Percentiles rank a stretch among this genome's conserved stretches.
These are phyloP conservation scores for Xerophyta viscosa DNA, from an alignment of 106 monocot species.

Conservation along the genomic window DNA sequence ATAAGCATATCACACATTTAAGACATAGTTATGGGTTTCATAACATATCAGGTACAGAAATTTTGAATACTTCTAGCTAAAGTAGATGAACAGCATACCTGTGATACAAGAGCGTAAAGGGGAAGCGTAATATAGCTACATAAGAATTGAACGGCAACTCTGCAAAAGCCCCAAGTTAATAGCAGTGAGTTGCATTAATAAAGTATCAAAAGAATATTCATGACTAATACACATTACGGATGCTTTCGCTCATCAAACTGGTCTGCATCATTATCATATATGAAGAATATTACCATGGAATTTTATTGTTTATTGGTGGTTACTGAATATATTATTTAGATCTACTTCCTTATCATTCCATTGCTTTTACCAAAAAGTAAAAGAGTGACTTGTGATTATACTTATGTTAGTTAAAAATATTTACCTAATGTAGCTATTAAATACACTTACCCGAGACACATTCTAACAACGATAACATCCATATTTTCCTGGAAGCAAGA, in stretches of 20 bases:
- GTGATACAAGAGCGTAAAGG: slow-evolving; percentile 77
- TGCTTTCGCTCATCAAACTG: background rate
- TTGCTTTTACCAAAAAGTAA: too few relatives aligned
- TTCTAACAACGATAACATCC: slow-evolving; percentile 25
- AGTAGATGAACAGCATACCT: too few relatives aligned
- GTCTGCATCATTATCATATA: background rate
- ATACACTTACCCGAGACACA: slow-evolving; percentile 56
- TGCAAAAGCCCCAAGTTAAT: slow-evolving; percentile 14
- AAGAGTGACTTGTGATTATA: too few relatives aligned
- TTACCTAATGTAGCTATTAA: too few relatives aligned
- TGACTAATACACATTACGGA: too few relatives aligned
- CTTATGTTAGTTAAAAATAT: too few relatives aligned
- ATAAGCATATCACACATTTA: background rate
- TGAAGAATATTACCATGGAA: background rate
- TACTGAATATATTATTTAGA: background rate
- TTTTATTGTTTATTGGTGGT: background rate
- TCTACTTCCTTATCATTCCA: too few relatives aligned
- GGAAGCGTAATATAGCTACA: slow-evolving; percentile 85
- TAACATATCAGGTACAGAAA: background rate
- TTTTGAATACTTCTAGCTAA: too few relatives aligned
- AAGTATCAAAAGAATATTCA: background rate
- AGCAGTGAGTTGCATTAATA: background rate
- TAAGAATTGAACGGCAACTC: slow-evolving; percentile 42
- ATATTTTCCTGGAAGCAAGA: slow-evolving; percentile 68
- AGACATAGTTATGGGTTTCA: background rate